phyloP scores from a whole-genome alignment of 169 alveolate species.

The Theileria equi region DNA sequence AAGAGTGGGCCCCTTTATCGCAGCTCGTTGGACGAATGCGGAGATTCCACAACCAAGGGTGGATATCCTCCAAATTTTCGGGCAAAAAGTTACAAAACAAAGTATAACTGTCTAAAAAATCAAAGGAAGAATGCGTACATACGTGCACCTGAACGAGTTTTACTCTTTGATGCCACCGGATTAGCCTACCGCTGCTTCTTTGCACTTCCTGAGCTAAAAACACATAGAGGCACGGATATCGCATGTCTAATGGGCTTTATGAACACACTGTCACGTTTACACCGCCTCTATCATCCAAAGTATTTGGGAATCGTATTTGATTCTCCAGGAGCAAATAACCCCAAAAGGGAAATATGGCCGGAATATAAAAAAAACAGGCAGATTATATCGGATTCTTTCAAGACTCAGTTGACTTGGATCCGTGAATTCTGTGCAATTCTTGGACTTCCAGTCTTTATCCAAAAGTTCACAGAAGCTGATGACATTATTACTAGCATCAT shows the following conservation, averaged over 20 bases:
- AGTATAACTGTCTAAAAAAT: no score
- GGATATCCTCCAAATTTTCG: no score
- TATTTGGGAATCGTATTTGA: slow-evolving; percentile 71
- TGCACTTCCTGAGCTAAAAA: slow-evolving; percentile 71
- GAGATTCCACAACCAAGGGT: no score
- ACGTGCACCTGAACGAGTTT: slow-evolving; percentile 49
- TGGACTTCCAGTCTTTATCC: slow-evolving; percentile 69
- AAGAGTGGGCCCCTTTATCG: no score
- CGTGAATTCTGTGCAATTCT: slow-evolving; percentile 69
- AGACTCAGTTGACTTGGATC: slow-evolving; percentile 69
- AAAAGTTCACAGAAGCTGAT: slow-evolving; percentile 71
- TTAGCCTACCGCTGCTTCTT: slow-evolving; percentile 73
- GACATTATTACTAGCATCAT: slow-evolving; percentile 69
- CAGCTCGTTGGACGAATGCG: no score
- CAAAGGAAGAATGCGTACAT: no score
- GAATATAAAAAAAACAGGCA: slow-evolving; percentile 69
- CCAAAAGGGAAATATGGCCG: slow-evolving; percentile 72
- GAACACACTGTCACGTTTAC: slow-evolving; percentile 68
- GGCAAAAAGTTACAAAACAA: no score
- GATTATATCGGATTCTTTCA: slow-evolving; percentile 62
- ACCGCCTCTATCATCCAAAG: slow-evolving; percentile 65
- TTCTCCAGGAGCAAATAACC: slow-evolving; percentile 71
- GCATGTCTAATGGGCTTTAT: slow-evolving; percentile 74
- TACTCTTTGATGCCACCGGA: slow-evolving; percentile 74
- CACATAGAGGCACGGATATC: slow-evolving; percentile 66